phyloP scores from a whole-genome alignment of 352 stramenopile genomes.

The Phytopythium kandeliae region DNA sequence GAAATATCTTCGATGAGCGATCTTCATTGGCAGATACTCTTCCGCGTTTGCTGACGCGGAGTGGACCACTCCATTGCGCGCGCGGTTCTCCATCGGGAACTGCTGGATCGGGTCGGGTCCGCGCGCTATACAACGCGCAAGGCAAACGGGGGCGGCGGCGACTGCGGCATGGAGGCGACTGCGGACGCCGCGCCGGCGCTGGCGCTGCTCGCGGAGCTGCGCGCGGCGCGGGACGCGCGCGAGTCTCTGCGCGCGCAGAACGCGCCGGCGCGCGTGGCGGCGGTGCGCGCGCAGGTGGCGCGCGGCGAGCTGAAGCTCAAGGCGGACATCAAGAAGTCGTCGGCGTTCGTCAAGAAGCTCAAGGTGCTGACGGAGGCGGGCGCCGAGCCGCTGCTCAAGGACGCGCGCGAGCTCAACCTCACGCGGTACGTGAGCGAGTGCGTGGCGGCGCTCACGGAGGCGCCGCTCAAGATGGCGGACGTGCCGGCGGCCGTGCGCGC shows the following conservation, averaged over 20 bases:
- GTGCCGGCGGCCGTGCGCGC: constrained; percentile 81
- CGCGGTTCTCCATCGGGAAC: not conserved
- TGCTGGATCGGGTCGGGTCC: not conserved
- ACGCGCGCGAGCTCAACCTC: constrained; percentile 91
- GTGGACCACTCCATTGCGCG: not conserved
- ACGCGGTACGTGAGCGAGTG: constrained; percentile 95
- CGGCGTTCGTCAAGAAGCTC: constrained; percentile 97
- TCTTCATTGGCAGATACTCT: not conserved
- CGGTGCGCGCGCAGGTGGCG: constrained; percentile 75
- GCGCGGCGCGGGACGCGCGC: constrained; percentile 21
- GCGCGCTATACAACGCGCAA: not conserved
- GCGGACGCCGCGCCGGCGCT: constrained; percentile 8
- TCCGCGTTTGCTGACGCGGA: not conserved
- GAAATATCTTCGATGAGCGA: not conserved
- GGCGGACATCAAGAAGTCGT: constrained; percentile 98
- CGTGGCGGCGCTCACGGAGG: constrained; percentile 83
- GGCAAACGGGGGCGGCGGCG: not conserved
- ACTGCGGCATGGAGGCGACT: not conserved
- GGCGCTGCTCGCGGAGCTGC: constrained; percentile 43
- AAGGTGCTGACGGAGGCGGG: constrained; percentile 70
- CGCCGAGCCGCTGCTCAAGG: constrained; percentile 70
- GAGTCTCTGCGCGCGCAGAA: constrained; percentile 56
- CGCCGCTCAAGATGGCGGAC: constrained; percentile 83
- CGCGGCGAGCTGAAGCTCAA: constrained; percentile 91
- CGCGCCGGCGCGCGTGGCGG: constrained; percentile 26